phyloP scores from a whole-genome alignment of 768 basidiomycete genomes.

The Neoboletus magnificus region DNA sequence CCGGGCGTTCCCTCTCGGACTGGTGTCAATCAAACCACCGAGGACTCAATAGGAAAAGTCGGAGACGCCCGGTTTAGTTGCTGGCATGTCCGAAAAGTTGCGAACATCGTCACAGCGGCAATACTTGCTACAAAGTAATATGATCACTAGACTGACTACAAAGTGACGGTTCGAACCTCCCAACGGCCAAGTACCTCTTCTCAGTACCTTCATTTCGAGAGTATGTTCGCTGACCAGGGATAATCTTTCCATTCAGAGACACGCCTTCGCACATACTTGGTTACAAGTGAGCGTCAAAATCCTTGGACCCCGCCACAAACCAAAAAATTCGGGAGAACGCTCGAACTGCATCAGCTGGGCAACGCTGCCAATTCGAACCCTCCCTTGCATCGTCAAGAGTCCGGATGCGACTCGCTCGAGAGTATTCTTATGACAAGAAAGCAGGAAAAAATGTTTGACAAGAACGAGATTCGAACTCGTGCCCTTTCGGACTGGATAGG shows the following conservation, averaged over 20 bases:
- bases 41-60: neutral
- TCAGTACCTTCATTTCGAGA: neutral
- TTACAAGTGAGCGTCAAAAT: neutral
- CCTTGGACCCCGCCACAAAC: neutral
- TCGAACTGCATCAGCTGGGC: neutral
- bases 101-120: too few species aligned
- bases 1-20: neutral
- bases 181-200: neutral
- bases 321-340: neutral
- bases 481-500: constrained; percentile 30
- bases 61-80: neutral
- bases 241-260: neutral
- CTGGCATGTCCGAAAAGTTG: too few species aligned
- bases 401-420: neutral
- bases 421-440: too few species aligned
- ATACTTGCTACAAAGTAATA: too few species aligned
- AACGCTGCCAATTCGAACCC: neutral
- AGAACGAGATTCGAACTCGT: constrained; percentile 39
- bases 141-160: neutral
- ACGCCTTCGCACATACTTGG: neutral
- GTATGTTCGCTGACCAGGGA: neutral
- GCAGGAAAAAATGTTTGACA: constrained; percentile 19
- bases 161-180: neutral
- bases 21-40: neutral
- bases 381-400: neutral